Base-by-base conservation (phyloP, 2,329 filamentous ascomycete genomes). In the Lasiodiplodia hormozganensis region DNA sequence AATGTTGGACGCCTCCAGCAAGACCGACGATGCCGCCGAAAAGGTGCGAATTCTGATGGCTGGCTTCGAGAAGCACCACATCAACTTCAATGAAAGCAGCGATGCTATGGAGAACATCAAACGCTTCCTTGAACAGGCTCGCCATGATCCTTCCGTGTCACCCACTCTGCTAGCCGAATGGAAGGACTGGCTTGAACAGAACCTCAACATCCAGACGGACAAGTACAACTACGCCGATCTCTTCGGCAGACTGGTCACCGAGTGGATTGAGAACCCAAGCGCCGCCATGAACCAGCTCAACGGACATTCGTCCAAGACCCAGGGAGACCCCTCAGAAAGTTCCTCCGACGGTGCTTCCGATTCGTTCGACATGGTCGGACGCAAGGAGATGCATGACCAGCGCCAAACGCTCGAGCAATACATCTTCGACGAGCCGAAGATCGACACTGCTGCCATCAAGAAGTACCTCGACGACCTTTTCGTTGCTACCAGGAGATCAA, bases 401-500 rank as follows among this genome's bases (percentile, higher is more conserved):
- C 79, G 79, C 36, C 71, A 73, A 21, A 72, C 80, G 14, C 89
- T 87, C 86, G 88, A 90, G 73, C 74, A 78, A 1, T 78, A 84
- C 65, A 86, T 87, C n/a, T 89, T 90, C 73, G 79, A 79, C 3
- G 75, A 82, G 4, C 79, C 80, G 34, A 73, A 84, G 18, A 83
- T 83, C 2, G 82, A 89, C 70, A 74, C 76, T 10, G 71, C 70
- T 3, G 80, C 77, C 11, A 85, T 90, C 68, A 76, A 79, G 3
- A 70, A 74, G 0, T 89, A 88, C 71, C 82, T 90, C 1, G 76
- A 82, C 12, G 71, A 76, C 1, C 79, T 89, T 0, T 90, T 90
- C 72, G 77, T 47, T 70, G 79, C 71, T 74, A 82, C 74, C 70
- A 81, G 73, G 68, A 76, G 76, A 28, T 77, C 79, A 5, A 76